Evolutionary conservation across 495 filamentous ascomycete genomes (phyloP).

Genomic region (Neurospora sp.): DNA sequence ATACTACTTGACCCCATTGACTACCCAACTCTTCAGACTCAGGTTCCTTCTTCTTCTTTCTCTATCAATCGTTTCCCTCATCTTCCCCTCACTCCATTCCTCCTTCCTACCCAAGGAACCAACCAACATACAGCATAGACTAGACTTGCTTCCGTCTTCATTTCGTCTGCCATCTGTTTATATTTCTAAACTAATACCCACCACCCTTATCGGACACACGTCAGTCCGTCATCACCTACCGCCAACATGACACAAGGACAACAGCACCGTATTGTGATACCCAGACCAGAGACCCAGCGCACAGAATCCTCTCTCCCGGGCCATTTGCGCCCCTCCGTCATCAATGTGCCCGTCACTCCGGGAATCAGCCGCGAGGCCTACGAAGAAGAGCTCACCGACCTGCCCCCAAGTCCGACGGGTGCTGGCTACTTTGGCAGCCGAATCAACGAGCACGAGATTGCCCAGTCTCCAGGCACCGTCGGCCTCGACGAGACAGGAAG

Average conservation of each 20-base stretch:
- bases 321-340: slow-evolving; percentile 24
- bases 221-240: background rate
- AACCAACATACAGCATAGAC: background rate
- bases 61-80: background rate
- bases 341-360: slow-evolving; percentile 39
- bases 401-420: slow-evolving; percentile 5
- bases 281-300: background rate
- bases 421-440: slow-evolving; percentile 30
- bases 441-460: slow-evolving; percentile 17
- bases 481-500: slow-evolving; percentile 5
- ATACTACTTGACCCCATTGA: background rate
- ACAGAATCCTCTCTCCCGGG: slow-evolving; percentile 22
- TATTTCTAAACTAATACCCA: background rate
- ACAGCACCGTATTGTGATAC: background rate
- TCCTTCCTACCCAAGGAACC: background rate
- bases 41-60: background rate
- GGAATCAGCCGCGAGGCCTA: slow-evolving; percentile 33
- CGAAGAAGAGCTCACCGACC: slow-evolving; percentile 9
- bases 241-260: background rate
- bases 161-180: background rate
- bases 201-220: background rate
- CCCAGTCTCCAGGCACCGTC: slow-evolving; percentile 11
- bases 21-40: background rate
- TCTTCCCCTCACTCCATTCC: background rate
- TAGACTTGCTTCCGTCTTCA: background rate